phyloP scores from a whole-genome alignment of 2,329 filamentous ascomycete genomes.

The Penicillium occitanis region DNA sequence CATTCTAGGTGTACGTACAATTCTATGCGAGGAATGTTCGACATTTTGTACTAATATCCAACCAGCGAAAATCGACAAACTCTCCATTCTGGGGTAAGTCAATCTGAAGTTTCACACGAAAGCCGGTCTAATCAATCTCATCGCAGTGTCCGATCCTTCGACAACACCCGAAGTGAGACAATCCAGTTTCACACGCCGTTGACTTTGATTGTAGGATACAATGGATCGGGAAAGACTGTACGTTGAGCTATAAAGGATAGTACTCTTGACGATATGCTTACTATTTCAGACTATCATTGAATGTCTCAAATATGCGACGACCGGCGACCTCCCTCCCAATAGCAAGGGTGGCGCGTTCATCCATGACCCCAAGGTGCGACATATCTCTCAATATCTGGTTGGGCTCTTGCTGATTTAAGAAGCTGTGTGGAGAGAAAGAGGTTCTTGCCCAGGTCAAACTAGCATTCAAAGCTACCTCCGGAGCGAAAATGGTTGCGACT shows the following conservation, averaged over 20 bases:
- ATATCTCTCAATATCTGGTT: background rate
- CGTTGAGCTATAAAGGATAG: conserved; percentile 21
- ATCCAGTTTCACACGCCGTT: conserved; percentile 88
- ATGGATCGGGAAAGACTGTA: conserved; percentile 93
- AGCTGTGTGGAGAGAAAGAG: conserved; percentile 81
- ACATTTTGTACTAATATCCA: background rate
- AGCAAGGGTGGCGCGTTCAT: conserved; percentile 88
- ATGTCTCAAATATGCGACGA: conserved; percentile 96
- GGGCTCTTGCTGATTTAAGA: background rate
- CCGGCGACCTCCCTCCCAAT: conserved; percentile 88
- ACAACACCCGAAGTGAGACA: conserved; percentile 68
- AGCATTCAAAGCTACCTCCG: conserved; percentile 75
- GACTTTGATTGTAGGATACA: conserved; percentile 94
- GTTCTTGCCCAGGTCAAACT: conserved; percentile 90
- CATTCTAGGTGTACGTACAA: conserved; percentile 19
- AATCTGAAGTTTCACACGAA: no score
- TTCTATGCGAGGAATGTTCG: conserved; percentile 25
- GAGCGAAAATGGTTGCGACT: conserved; percentile 76
- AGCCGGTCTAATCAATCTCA: background rate
- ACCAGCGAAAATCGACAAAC: conserved; percentile 79
- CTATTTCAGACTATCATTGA: conserved; percentile 79
- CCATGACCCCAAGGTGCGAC: conserved; percentile 80
- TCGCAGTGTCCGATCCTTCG: conserved; percentile 75
- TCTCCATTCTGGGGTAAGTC: conserved; percentile 72
- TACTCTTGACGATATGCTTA: background rate